Conservation (phyloP, 352 stramenopile genomes). For the Phytopythium cucurbitacearum region DNA sequence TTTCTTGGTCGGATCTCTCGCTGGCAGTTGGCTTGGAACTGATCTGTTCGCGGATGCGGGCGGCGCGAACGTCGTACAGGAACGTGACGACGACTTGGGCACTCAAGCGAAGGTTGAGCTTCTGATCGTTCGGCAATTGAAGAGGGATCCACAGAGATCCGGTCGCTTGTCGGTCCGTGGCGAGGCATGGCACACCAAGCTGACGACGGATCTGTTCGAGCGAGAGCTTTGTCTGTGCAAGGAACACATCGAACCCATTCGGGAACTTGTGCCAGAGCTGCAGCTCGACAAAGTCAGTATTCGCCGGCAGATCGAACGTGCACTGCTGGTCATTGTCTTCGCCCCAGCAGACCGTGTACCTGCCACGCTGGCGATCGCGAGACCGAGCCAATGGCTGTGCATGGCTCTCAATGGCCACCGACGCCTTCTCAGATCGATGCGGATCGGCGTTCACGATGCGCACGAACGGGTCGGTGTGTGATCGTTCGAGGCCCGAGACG, state of each 20-base stretch:
- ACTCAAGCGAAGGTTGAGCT: constrained; percentile 15
- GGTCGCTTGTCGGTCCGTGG: constrained; percentile 6
- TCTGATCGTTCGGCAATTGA: constrained; percentile 11
- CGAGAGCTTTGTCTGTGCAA: constrained; percentile 33
- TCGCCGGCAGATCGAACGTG: constrained; percentile 23
- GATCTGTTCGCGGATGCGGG: constrained; percentile 18
- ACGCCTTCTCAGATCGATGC: too few relatives aligned
- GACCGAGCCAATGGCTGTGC: too few relatives aligned
- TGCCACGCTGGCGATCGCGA: too few relatives aligned
- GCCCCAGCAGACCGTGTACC: too few relatives aligned
- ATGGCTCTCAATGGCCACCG: too few relatives aligned
- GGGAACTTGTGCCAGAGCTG: constrained; percentile 66
- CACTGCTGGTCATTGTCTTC: neutral
- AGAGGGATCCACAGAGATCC: constrained; percentile 36
- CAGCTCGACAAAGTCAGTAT: constrained; percentile 40
- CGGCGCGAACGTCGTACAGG: constrained; percentile 17
- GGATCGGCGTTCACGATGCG: constrained; percentile 42
- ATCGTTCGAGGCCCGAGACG: constrained; percentile 35
- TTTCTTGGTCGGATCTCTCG: neutral
- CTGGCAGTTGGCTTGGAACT: too few relatives aligned
- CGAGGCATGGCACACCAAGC: neutral
- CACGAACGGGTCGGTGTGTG: constrained; percentile 38
- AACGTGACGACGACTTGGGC: constrained; percentile 37
- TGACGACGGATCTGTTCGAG: constrained; percentile 21
- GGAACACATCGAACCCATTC: constrained; percentile 49